Conservation (phyloP, 345 rosid species). For the Gossypium rotundifolium region DNA sequence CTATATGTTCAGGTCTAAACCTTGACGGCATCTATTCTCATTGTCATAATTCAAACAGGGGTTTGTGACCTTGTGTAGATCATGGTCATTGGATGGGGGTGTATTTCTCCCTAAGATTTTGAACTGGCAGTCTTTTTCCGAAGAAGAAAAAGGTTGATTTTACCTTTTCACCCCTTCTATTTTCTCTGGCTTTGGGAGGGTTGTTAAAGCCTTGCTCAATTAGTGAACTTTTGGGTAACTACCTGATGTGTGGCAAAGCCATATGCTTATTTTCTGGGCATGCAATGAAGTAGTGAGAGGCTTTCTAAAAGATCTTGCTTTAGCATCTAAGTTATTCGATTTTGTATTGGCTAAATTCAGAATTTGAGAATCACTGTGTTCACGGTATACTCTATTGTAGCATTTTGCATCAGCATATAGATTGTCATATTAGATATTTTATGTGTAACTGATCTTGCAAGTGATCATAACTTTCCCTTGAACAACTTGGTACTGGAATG, state of each 20-base stretch:
- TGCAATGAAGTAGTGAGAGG: background rate
- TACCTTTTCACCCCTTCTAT: background rate
- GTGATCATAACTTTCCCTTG: background rate
- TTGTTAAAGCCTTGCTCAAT: constrained; percentile 2
- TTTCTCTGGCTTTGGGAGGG: background rate
- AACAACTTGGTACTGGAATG: background rate
- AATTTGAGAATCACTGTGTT: background rate
- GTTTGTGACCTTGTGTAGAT: constrained; percentile 15
- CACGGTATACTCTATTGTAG: background rate
- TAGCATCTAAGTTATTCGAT: background rate
- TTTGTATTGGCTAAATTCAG: constrained; percentile 6
- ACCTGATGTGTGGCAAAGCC: background rate
- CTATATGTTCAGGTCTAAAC: constrained; percentile 34
- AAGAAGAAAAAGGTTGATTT: background rate
- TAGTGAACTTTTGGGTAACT: background rate
- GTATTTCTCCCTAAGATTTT: constrained; percentile 10
- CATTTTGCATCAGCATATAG: background rate
- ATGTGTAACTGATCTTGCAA: background rate
- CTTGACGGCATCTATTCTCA: constrained; percentile 21
- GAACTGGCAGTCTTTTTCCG: background rate
- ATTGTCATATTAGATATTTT: background rate
- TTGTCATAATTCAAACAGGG: constrained; percentile 27
- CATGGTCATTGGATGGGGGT: constrained; percentile 11
- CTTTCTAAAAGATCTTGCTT: background rate
- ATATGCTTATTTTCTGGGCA: constrained; percentile 3